These are phyloP conservation scores for Vigna hirtella DNA, from an alignment of 306 rosid genomes.

Conservation along the genomic window DNA sequence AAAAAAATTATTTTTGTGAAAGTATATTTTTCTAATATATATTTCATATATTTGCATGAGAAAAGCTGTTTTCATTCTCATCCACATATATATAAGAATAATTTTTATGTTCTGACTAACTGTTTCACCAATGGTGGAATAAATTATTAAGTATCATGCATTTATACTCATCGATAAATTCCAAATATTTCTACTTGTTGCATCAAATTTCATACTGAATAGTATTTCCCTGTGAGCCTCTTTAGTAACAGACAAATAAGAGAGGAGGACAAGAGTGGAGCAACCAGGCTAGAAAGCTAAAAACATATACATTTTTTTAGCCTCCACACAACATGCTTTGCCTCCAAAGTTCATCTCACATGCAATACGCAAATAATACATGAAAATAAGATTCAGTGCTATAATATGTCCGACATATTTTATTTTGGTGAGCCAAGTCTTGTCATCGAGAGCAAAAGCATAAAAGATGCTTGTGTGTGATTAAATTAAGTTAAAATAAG, in stretches of 20 bases:
- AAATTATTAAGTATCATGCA: too few relatives aligned
- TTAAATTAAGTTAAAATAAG: neutral
- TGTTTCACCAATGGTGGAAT: too few relatives aligned
- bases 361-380: slow-evolving; percentile 43
- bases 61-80: too few relatives aligned
- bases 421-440: slow-evolving; percentile 25
- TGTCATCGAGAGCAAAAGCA: neutral
- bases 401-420: slow-evolving; percentile 20
- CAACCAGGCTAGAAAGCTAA: slow-evolving; percentile 68
- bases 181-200: too few relatives aligned
- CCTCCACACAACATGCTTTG: slow-evolving; percentile 34
- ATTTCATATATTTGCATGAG: too few relatives aligned
- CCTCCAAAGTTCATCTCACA: slow-evolving; percentile 49
- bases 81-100: too few relatives aligned
- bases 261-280: slow-evolving; percentile 58
- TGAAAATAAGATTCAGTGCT: slow-evolving; percentile 53
- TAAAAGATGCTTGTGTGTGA: slow-evolving; percentile 2
- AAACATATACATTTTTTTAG: slow-evolving; percentile 30
- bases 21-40: too few relatives aligned
- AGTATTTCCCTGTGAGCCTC: too few relatives aligned
- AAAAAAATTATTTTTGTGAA: too few relatives aligned
- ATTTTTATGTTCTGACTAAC: too few relatives aligned
- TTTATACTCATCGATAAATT: too few relatives aligned
- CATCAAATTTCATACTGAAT: too few relatives aligned
- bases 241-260: neutral